Base-by-base conservation (phyloP, 352 stramenopile species). In the Globisporangium acanthophoron region DNA sequence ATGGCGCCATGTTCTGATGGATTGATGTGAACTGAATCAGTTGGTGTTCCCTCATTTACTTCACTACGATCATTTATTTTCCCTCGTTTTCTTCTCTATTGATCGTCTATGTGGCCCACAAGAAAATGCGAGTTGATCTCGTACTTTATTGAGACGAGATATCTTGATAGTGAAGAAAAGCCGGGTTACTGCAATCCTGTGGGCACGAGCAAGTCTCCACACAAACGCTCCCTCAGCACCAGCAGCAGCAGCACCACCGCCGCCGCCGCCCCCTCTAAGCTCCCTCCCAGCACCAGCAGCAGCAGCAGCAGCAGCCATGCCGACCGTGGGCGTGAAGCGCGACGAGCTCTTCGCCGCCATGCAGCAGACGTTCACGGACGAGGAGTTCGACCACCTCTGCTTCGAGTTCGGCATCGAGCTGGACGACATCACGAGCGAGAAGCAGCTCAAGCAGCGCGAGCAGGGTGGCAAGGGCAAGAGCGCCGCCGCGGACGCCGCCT, bases 391-490 rank as follows among this genome's bases (percentile, higher is more conserved):
- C 67, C 88, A 99, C 61, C 85, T 99, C 20, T 99, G 97, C 80
- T 99, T 99, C 74, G 97, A 99, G 82, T 99, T 99, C 69, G 98
- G 98, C 56, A 98, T 99, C 60, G 97, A 99, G 71, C 76, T 99
- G 59, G 86, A 95, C 66, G 85, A 95, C 64, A 87, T 96, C 55
- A 96, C 87, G 68, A 92, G 78, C 66, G 84, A 92, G 63, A 85
- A 84, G 52, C 78, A 90, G 71, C 84, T 95, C 63, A 93, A 92
- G 65, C 73, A 92, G 69, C 79, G 85, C 59, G 86, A 94, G 67
- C 78, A 91, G 72, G 79, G 44, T 20, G 44, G 77, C 58, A 76
- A 67, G 35, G 29, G 52, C 24, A 62, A 39, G 20, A 54, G 37
- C 8, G 71, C 76, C 52, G 76, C 86, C 46, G 65, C 66, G 56